A percentile compares a stretch with the other conserved stretches of the same genome.
These are phyloP conservation scores for Russula emetica DNA, from an alignment of 768 basidiomycete species.

Conservation along the genomic window DNA sequence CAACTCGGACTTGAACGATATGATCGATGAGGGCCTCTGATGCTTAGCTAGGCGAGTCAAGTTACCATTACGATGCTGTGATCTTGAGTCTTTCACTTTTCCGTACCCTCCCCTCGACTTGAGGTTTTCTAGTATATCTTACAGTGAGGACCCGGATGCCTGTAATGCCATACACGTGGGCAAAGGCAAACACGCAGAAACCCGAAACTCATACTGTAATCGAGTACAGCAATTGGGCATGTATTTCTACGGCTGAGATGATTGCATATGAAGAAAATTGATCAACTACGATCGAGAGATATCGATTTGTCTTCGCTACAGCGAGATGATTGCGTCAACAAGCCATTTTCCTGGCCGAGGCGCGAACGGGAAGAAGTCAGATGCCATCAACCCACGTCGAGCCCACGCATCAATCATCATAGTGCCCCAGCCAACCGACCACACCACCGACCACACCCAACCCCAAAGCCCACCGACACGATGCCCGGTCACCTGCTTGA, in stretches of 20 bases:
- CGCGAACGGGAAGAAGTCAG: conserved; percentile 5
- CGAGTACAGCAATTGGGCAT: conserved; percentile 35
- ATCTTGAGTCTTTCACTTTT: no score
- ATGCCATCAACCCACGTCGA: conserved; percentile 17
- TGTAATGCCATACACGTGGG: no score
- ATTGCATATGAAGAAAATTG: neutral
- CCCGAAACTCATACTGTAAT: neutral
- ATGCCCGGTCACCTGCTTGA: conserved; percentile 41
- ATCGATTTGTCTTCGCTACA: neutral
- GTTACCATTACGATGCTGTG: no score
- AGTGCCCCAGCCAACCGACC: conserved; percentile 44
- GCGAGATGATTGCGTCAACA: neutral
- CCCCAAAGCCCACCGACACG: conserved; percentile 49
- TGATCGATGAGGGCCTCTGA: no score
- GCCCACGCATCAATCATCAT: conserved; percentile 23
- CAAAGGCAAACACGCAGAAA: no score
- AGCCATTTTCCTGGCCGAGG: conserved; percentile 13
- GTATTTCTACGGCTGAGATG: conserved; percentile 23
- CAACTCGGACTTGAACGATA: neutral
- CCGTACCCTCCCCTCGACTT: no score
- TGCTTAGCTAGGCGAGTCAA: no score
- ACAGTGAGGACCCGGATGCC: no score
- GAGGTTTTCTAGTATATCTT: no score
- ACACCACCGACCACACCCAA: conserved; percentile 49
- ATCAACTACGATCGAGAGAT: neutral